Evolutionary conservation across 83 land plant species (phyloP).

Genomic region (Larix sibirica): DNA sequence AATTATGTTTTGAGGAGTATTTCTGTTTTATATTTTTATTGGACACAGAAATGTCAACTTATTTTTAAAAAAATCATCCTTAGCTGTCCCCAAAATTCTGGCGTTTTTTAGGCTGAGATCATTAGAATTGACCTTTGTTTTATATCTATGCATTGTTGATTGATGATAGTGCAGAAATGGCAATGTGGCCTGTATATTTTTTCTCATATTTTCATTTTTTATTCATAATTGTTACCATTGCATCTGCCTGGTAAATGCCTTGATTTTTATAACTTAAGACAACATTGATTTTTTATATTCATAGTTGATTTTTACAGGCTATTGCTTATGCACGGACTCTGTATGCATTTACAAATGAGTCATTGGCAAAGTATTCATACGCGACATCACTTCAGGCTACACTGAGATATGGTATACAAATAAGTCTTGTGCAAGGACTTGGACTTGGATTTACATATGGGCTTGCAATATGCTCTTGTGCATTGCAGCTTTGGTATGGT

Average conservation of each 20-base stretch:
- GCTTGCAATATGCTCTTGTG: constrained; percentile 98
- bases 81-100: no score
- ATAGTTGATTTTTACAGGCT: constrained; percentile 65
- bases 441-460: constrained; percentile 99
- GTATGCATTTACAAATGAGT: constrained; percentile 94
- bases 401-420: constrained; percentile 89
- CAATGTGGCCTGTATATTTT: no score
- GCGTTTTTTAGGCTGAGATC: background rate
- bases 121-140: background rate
- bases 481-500: constrained; percentile 96
- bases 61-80: no score
- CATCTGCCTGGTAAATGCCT: background rate
- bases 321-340: constrained; percentile 87
- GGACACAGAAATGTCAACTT: no score
- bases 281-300: background rate
- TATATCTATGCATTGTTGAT: background rate
- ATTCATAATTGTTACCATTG: background rate
- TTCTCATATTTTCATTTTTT: background rate
- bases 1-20: background rate
- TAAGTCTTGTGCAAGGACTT: constrained; percentile 98
- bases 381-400: constrained; percentile 99
- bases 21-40: no score
- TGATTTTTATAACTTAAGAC: background rate
- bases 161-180: background rate
- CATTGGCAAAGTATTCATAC: constrained; percentile 93